Conservation (phyloP, 2,329 filamentous ascomycete species). For the Monosporascus sp. region DNA sequence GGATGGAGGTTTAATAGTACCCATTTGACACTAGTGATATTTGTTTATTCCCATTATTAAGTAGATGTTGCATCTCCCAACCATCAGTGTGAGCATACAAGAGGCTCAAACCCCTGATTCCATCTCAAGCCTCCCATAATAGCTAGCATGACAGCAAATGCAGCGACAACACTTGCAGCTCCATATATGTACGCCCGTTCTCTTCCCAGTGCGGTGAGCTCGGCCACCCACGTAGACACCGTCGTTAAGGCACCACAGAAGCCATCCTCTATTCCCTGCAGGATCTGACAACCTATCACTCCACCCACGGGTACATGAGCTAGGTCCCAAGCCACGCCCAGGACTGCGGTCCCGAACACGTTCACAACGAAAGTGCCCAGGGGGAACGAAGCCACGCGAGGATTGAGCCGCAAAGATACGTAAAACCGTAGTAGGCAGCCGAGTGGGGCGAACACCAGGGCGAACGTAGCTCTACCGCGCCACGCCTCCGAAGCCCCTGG, state of each 20-base stretch:
- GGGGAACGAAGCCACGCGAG: conserved; percentile 62
- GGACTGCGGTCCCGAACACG: conserved; percentile 65
- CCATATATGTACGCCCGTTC: conserved; percentile 64
- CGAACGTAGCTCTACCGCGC: conserved; percentile 71
- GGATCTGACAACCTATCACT: conserved; percentile 59
- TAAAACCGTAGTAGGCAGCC: conserved; percentile 77
- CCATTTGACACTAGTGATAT: too few species aligned
- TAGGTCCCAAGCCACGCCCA: conserved; percentile 75
- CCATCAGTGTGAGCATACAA: conserved; percentile 28
- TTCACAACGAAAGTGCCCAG: conserved; percentile 84
- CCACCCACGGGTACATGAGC: conserved; percentile 58
- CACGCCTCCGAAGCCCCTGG: conserved; percentile 49
- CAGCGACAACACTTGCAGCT: conserved; percentile 51
- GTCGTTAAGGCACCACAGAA: conserved; percentile 65
- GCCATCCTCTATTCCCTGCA: conserved; percentile 63
- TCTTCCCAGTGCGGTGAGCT: conserved; percentile 47
- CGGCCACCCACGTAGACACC: conserved; percentile 61
- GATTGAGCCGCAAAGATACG: conserved; percentile 65
- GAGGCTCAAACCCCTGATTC: conserved; percentile 50
- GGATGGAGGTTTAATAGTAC: too few species aligned
- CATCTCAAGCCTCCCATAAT: conserved; percentile 74
- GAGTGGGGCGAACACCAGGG: conserved; percentile 75
- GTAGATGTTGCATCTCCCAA: too few species aligned
- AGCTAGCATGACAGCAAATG: conserved; percentile 55
- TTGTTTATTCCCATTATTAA: too few species aligned